These are phyloP conservation scores for Pyrrhoderma lamaoense DNA, from an alignment of 1,284 basidiomycete genomes.

Conservation along the genomic window DNA sequence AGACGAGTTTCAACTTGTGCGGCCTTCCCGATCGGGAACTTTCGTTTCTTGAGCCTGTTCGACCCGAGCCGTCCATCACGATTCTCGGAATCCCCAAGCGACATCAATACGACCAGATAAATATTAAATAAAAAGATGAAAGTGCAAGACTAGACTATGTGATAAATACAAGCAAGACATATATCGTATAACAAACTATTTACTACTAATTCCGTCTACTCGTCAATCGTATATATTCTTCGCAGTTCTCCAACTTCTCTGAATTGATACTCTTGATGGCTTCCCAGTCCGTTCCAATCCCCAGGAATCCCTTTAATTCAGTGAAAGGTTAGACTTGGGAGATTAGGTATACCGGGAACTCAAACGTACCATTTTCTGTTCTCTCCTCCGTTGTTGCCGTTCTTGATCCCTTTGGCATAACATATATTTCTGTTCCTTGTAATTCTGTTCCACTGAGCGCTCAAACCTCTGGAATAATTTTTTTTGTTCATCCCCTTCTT, in stretches of 20 bases:
- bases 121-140: neutral
- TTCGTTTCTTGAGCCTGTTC: neutral
- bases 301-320: constrained; percentile 64
- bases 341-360: no score
- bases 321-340: neutral
- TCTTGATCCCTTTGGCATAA: constrained; percentile 65
- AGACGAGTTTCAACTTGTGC: no score
- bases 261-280: constrained; percentile 64
- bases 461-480: constrained; percentile 47
- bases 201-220: neutral
- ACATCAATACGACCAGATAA: no score
- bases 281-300: constrained; percentile 83
- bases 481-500: constrained; percentile 29
- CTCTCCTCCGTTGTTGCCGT: constrained; percentile 56
- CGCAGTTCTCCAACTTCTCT: constrained; percentile 67
- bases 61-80: neutral
- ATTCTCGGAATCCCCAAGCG: no score
- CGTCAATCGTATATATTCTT: constrained; percentile 55
- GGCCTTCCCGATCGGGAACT: neutral
- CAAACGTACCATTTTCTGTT: constrained; percentile 47
- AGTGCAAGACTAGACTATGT: no score
- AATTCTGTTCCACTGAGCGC: constrained; percentile 60
- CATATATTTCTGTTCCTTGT: constrained; percentile 61
- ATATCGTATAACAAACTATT: no score
- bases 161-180: no score